These are phyloP conservation scores for Didymella sp. DNA, from an alignment of 2,329 filamentous ascomycete species.

Conservation along the genomic window DNA sequence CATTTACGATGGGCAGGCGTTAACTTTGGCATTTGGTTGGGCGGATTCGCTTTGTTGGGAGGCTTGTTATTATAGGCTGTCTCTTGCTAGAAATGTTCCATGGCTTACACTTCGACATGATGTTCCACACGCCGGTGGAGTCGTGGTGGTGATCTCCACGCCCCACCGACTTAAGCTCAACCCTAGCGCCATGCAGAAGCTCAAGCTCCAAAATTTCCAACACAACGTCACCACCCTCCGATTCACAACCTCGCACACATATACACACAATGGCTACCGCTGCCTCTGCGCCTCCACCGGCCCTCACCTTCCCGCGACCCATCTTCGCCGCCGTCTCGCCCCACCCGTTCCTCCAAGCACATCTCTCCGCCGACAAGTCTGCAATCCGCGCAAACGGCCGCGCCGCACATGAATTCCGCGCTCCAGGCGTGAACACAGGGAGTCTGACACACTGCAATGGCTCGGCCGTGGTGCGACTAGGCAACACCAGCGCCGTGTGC, in stretches of 20 bases:
- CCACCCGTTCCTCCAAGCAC: slow-evolving; percentile 86
- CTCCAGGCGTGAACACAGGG: slow-evolving; percentile 78
- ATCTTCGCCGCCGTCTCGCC: slow-evolving; percentile 91
- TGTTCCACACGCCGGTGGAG: neutral
- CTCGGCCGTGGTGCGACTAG: slow-evolving; percentile 84
- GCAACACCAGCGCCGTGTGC: slow-evolving; percentile 93
- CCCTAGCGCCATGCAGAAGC: slow-evolving; percentile 25
- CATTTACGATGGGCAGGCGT: slow-evolving; percentile 23
- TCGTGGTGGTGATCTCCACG: slow-evolving; percentile 3
- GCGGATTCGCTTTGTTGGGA: slow-evolving; percentile 7
- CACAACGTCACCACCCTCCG: slow-evolving; percentile 13
- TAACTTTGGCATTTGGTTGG: slow-evolving; percentile 18
- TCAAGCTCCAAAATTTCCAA: slow-evolving; percentile 39
- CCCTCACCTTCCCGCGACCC: slow-evolving; percentile 64
- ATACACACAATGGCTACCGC: slow-evolving; percentile 33
- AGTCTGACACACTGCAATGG: slow-evolving; percentile 90
- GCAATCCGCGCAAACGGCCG: slow-evolving; percentile 84
- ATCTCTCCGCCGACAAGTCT: slow-evolving; percentile 70
- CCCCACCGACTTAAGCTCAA: slow-evolving; percentile 29
- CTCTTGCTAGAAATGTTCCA: slow-evolving; percentile 17
- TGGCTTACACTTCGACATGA: neutral
- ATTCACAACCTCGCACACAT: neutral
- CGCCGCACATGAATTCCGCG: slow-evolving; percentile 70
- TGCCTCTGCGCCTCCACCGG: slow-evolving; percentile 26
- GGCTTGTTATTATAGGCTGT: slow-evolving; percentile 15